Evolutionary conservation across 1,284 basidiomycete species (phyloP).

Genomic region (Leucoagaricus sp.): DNA sequence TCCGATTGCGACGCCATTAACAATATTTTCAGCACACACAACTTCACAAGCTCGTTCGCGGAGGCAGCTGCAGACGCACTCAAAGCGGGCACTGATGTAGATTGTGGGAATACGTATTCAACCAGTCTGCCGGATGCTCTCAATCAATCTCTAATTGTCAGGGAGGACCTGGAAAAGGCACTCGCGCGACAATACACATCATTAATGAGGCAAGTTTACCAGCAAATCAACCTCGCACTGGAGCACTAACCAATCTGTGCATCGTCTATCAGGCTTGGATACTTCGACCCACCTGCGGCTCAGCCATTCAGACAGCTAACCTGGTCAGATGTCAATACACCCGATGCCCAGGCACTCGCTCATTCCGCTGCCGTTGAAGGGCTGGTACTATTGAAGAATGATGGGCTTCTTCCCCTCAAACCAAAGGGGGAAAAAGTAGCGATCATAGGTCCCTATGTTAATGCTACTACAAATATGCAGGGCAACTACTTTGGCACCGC

Average conservation of each 20-base stretch:
- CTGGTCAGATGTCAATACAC: slow-evolving; percentile 50
- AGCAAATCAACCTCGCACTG: background rate
- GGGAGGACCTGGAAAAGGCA: slow-evolving; percentile 42
- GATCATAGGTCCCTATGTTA: slow-evolving; percentile 56
- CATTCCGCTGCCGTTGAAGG: slow-evolving; percentile 52
- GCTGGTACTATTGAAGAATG: slow-evolving; percentile 57
- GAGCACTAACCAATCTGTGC: background rate
- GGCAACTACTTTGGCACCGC: slow-evolving; percentile 56
- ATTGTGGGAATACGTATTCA: slow-evolving; percentile 52
- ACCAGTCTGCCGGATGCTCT: slow-evolving; percentile 46
- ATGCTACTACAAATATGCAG: slow-evolving; percentile 55
- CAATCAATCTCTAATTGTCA: slow-evolving; percentile 45
- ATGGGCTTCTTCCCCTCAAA: slow-evolving; percentile 51
- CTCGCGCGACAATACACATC: slow-evolving; percentile 51
- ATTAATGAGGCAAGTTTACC: slow-evolving; percentile 44
- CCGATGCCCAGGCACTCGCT: slow-evolving; percentile 48
- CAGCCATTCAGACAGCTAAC: slow-evolving; percentile 53
- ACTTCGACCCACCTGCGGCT: slow-evolving; percentile 49
- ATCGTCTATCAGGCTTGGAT: slow-evolving; percentile 42
- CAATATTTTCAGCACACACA: slow-evolving; percentile 51
- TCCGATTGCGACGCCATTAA: slow-evolving; percentile 42
- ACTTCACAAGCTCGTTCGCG: slow-evolving; percentile 43
- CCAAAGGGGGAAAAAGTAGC: slow-evolving; percentile 45
- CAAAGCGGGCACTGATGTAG: slow-evolving; percentile 55
- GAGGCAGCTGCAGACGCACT: slow-evolving; percentile 51